Evolutionary conservation across 148 eudicot genomes (phyloP), one percentile per base, ranked within the genome.

Genomic region (Drosera capensis): DNA sequence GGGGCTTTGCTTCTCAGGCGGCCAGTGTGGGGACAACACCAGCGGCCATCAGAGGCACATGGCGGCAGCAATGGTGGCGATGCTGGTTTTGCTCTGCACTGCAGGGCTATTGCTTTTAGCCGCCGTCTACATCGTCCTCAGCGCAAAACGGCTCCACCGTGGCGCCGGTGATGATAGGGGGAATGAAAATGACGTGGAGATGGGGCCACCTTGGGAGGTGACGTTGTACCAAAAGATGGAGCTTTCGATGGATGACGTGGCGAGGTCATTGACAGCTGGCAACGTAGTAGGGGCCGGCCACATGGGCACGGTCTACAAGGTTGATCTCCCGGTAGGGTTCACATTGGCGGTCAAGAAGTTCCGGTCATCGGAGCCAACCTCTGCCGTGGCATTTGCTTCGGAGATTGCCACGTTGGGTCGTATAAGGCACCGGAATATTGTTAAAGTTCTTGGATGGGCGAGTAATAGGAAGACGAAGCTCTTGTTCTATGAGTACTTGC

Each of bases 131-230:
- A 69, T 83, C 19, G 63, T 80, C 42, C 50, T 77, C 1, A 72
- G 76, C 5, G 59, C 50, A 23, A 57, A 40, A 26, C 54, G 38
- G 23, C 47, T 40, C 23, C 59, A 58, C 0, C 47, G 31, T 14
- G 23, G 55, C 0, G 14, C 28, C 12, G 55, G 22, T 8, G 49
- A 66, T 15, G 23, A 52, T 19, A 45, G 39, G 15, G 66, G 59
- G 45, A 5, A 7, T 41, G 66, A 72, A 0, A 71, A 58, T 48
- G 90, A 79, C 38, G 70, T 72, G 60, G 96, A 79, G 37, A 56
- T 79, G 74, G 74, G 70, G 0, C 77, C 81, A 12, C 96, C 96
- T 0, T 87, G 96, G 96, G 96, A 87, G 40, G 86, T 87, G 22
- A 82, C 80, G 0, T 49, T 87, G 24, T 87, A 70, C 52, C 96